Conservation (phyloP, 2,329 filamentous ascomycete genomes). For the Aspergillus ochraceoroseus region DNA sequence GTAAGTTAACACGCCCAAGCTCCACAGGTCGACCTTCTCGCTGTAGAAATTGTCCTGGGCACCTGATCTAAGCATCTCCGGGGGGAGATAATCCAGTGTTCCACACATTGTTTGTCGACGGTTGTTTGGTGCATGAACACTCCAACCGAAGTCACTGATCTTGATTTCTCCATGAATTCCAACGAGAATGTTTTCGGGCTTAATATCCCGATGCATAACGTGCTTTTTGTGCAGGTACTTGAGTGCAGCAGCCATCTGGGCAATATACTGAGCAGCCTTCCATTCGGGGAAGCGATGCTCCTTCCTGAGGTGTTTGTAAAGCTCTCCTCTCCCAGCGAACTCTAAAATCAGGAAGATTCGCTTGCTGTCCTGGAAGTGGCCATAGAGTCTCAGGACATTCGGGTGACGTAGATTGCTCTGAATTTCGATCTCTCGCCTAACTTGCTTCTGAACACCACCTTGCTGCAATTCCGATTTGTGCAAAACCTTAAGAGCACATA, state of each 20-base stretch:
- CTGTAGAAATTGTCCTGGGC: conserved; percentile 81
- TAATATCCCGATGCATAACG: conserved; percentile 95
- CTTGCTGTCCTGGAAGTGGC: conserved; percentile 85
- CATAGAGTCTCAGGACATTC: conserved; percentile 77
- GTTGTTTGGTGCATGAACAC: conserved; percentile 93
- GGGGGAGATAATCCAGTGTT: conserved; percentile 92
- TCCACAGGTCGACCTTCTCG: conserved; percentile 96
- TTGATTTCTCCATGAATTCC: conserved; percentile 98
- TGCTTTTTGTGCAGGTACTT: conserved; percentile 94
- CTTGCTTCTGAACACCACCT: conserved; percentile 79
- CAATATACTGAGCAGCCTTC: conserved; percentile 81
- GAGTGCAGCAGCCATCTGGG: conserved; percentile 84
- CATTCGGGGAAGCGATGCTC: conserved; percentile 77
- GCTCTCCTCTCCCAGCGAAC: conserved; percentile 77
- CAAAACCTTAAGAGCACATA: conserved; percentile 80
- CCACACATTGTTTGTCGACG: conserved; percentile 92
- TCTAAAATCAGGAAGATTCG: conserved; percentile 83
- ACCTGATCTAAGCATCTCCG: conserved; percentile 89
- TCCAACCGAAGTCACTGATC: conserved; percentile 98
- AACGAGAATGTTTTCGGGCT: conserved; percentile 94
- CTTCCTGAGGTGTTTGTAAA: conserved; percentile 79
- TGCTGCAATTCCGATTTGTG: conserved; percentile 79
- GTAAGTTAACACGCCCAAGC: conserved; percentile 87
- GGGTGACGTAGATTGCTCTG: conserved; percentile 82
- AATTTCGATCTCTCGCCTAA: conserved; percentile 83